These are phyloP conservation scores for Phlegmacium glaucopus DNA, from an alignment of 768 basidiomycete species.

Conservation along the genomic window DNA sequence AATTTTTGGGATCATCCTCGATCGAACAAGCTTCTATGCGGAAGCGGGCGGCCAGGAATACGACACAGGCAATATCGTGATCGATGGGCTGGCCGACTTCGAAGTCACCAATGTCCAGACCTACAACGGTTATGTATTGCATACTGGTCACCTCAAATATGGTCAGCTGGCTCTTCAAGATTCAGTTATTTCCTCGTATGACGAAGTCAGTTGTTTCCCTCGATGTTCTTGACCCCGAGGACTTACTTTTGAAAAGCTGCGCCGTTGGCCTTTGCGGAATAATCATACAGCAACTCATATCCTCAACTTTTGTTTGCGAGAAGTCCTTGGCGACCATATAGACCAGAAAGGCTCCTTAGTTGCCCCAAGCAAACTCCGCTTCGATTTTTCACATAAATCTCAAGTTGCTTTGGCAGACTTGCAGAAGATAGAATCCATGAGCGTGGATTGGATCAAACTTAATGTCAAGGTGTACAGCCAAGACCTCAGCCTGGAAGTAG, in stretches of 20 bases:
- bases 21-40: constrained; percentile 94
- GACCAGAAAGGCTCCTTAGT: constrained; percentile 99
- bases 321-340: constrained; percentile 94
- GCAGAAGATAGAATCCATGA: constrained; percentile 77
- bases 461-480: constrained; percentile 89
- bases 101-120: constrained; percentile 91
- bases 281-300: constrained; percentile 99
- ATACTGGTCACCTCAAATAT: constrained; percentile 88
- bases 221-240: neutral
- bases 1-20: constrained; percentile 82
- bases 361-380: constrained; percentile 91
- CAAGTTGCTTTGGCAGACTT: constrained; percentile 78
- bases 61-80: constrained; percentile 92
- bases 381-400: constrained; percentile 97
- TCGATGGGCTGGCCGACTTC: constrained; percentile 90
- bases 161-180: constrained; percentile 78
- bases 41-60: constrained; percentile 97
- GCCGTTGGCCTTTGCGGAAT: constrained; percentile 93
- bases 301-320: constrained; percentile 90
- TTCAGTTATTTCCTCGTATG: constrained; percentile 85
- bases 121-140: constrained; percentile 94
- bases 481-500: constrained; percentile 74
- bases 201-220: constrained; percentile 57
- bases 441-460: constrained; percentile 84
- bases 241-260: constrained; percentile 46